Evolutionary conservation across 2,329 filamentous ascomycete species (phyloP), one percentile per base, ranked within the genome.

Genomic region (Dichotomopilus funicola): DNA sequence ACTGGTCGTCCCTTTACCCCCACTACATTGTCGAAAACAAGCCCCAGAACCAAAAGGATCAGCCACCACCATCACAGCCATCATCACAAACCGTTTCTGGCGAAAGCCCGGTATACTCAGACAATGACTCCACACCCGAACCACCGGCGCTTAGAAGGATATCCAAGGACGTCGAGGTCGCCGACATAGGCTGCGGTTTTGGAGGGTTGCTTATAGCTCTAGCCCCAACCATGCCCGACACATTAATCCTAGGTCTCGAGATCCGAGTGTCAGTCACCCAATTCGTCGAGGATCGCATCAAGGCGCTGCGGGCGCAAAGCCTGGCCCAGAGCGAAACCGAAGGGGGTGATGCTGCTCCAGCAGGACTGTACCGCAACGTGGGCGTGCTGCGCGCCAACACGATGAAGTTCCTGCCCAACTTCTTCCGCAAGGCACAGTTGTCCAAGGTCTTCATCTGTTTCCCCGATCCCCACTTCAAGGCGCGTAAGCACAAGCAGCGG

Each of bases 331-430:
- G 19, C 19, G 19, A 27, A 27, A 3, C 19, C 2, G 19, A 27
- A 2, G 19, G 19, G 19, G 19, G 19, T 27, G 19, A 27, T 2
- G 19, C 19, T 27, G 2, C 19, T 27, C 19, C 19, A 27, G 68
- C 69, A 34, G 71, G 73, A 50, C 71, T 75, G 47, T 97, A 90
- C 70, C 87, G 95, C 67, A 99, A 99, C 70, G 86, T 92, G 53
- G 85, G 88, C 37, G 95, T 90, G 68, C 77, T 99, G 48, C 86
- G 94, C 59, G 89, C 89, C 62, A 99, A 99, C 75, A 89, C 90
- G 5, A 99, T 99, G 94, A 99, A 99, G 71, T 99, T 97, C 72
- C 77, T 99, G n/a, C 92, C 95, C 59, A 97, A 99, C 69, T 96
- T 96, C 78, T 97, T 99, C 77, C 76, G 73, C 53, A 88, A 86